These are phyloP conservation scores for Tieghemostelium lacteum DNA, from an alignment of 78 protist genomes.

Conservation along the genomic window DNA sequence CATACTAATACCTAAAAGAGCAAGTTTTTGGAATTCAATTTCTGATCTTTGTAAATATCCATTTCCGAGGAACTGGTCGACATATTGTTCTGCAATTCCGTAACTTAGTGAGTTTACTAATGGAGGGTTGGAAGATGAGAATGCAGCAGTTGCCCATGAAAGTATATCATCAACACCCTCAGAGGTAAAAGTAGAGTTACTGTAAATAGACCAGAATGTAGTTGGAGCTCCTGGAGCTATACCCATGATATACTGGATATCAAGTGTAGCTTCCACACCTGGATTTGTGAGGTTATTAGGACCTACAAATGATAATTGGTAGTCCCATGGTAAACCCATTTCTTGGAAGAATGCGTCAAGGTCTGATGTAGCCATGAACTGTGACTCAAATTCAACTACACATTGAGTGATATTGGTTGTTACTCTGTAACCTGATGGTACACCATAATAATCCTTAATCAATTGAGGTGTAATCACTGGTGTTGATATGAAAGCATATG, in stretches of 20 bases:
- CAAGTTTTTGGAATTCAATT: conserved; percentile 52
- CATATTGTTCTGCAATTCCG: conserved; percentile 73
- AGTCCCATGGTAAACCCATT: no score
- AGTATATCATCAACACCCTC: background rate
- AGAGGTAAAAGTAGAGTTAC: background rate
- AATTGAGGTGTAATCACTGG: conserved; percentile 59
- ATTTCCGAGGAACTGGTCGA: conserved; percentile 31
- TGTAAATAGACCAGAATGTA: conserved; percentile 56
- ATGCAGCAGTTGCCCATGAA: no score
- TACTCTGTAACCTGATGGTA: conserved; percentile 26
- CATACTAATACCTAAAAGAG: conserved; percentile 43
- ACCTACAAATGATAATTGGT: no score
- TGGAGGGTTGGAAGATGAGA: conserved; percentile 29
- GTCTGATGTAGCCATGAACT: conserved; percentile 52
- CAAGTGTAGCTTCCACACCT: conserved; percentile 67
- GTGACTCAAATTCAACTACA: conserved; percentile 76
- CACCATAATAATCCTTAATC: conserved; percentile 49
- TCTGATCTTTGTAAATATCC: no score
- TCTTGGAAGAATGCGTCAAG: conserved; percentile 49
- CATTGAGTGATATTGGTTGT: conserved; percentile 57
- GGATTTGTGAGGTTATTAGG: conserved; percentile 22
- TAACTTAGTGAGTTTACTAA: conserved; percentile 58
- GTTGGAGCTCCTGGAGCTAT: conserved; percentile 17
- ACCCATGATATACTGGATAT: conserved; percentile 70
- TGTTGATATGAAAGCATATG: no score